phyloP scores from a whole-genome alignment of 2,329 filamentous ascomycete genomes.

The Penicillium sp. region DNA sequence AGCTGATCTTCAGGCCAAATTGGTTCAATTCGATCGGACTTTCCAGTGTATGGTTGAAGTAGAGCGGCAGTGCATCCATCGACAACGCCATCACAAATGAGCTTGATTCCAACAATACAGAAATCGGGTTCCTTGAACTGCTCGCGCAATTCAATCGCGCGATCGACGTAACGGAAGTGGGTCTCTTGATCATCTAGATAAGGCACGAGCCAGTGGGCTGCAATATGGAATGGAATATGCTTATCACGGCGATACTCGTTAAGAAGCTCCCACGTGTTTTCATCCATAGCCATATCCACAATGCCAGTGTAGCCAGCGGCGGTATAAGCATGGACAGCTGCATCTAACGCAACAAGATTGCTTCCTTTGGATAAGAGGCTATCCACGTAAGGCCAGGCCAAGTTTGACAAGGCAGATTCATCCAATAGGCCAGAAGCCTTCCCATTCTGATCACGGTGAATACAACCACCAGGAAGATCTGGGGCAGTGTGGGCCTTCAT shows the following conservation, averaged over 20 bases:
- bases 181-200: conserved; percentile 42
- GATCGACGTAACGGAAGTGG: conserved; percentile 47
- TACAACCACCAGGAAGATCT: conserved; percentile 49
- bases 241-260: conserved; percentile 40
- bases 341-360: conserved; percentile 43
- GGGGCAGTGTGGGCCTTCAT: conserved; percentile 45
- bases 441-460: conserved; percentile 49
- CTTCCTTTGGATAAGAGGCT: conserved; percentile 46
- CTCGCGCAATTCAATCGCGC: conserved; percentile 45
- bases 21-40: conserved; percentile 43
- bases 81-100: conserved; percentile 54
- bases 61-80: conserved; percentile 55
- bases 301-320: conserved; percentile 51
- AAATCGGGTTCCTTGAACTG: conserved; percentile 48
- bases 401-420: conserved; percentile 48
- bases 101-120: conserved; percentile 51
- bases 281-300: conserved; percentile 57
- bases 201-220: conserved; percentile 52
- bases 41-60: conserved; percentile 47
- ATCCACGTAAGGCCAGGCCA: conserved; percentile 51
- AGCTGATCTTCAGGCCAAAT: conserved; percentile 51
- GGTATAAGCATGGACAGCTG: conserved; percentile 47
- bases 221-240: conserved; percentile 46
- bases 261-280: conserved; percentile 50
- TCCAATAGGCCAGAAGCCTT: conserved; percentile 49